Conservation (phyloP, 1,284 basidiomycete species). For the Malassezia brasiliensis region DNA sequence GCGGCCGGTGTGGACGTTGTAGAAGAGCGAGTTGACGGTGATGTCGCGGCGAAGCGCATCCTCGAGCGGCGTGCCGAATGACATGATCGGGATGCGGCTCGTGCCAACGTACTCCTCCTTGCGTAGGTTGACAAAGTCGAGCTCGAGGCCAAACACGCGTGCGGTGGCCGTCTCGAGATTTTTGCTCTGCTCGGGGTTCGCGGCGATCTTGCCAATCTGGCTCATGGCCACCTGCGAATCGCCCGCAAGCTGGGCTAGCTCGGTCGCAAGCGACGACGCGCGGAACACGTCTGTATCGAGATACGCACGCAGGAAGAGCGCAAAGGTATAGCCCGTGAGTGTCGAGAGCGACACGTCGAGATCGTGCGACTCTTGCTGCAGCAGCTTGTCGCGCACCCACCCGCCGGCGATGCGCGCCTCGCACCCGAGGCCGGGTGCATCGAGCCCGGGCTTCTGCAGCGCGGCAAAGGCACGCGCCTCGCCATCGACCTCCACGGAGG, state of each 20-base stretch:
- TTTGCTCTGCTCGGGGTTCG: constrained; percentile 94
- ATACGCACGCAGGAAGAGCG: constrained; percentile 65
- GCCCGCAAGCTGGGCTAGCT: constrained; percentile 7
- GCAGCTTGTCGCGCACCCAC: constrained; percentile 94
- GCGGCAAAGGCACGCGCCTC: constrained; percentile 19
- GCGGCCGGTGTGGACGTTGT: constrained; percentile 77
- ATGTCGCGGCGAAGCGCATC: constrained; percentile 85
- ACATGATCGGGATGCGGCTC: constrained; percentile 76
- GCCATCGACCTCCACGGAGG: constrained; percentile 22
- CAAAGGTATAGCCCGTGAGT: constrained; percentile 85
- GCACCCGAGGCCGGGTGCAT: constrained; percentile 7
- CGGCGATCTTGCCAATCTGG: constrained; percentile 65
- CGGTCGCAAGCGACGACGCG: constrained; percentile 38
- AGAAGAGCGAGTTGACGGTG: constrained; percentile 93
- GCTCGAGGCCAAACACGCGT: constrained; percentile 67
- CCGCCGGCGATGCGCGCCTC: constrained; percentile 61
- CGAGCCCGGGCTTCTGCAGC: neutral
- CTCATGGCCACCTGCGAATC: constrained; percentile 24
- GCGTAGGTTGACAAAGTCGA: constrained; percentile 90
- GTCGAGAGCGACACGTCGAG: constrained; percentile 79
- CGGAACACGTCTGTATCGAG: constrained; percentile 52
- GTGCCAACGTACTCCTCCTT: constrained; percentile 76
- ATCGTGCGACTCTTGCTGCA: constrained; percentile 74
- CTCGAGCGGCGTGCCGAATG: constrained; percentile 81
- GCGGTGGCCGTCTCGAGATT: constrained; percentile 95